Conservation (phyloP, 1,284 basidiomycete species). For the Caloboletus inedulis region DNA sequence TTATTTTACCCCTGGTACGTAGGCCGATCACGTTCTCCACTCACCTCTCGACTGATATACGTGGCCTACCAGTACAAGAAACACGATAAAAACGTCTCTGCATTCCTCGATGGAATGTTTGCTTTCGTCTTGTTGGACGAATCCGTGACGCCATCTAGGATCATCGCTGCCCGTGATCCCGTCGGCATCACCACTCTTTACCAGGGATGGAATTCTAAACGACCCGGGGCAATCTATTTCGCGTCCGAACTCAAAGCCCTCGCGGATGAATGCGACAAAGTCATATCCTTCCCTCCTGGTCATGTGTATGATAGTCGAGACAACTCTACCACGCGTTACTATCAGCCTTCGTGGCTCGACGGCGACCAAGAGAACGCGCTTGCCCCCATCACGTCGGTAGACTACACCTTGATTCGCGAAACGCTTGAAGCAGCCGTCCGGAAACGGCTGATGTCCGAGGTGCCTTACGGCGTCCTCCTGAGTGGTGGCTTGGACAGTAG, state of each 20-base stretch:
- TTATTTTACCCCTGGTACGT: constrained; percentile 86
- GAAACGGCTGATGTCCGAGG: constrained; percentile 98
- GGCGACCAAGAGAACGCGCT: constrained; percentile 61
- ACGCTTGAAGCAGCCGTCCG: constrained; percentile 89
- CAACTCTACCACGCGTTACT: constrained; percentile 78
- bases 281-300: constrained; percentile 96
- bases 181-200: constrained; percentile 99
- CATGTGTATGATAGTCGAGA: constrained; percentile 89
- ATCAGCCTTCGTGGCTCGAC: constrained; percentile 82
- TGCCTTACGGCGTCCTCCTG: constrained; percentile 96
- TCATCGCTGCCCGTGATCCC: constrained; percentile 96
- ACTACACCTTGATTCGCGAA: constrained; percentile 75
- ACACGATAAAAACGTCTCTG: constrained; percentile 73
- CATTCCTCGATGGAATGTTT: constrained; percentile 97
- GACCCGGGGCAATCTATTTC: constrained; percentile 87
- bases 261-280: constrained; percentile 89
- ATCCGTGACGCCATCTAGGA: constrained; percentile 81
- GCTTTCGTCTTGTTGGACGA: constrained; percentile 97
- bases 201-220: constrained; percentile 88
- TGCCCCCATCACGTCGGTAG: constrained; percentile 62
- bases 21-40: constrained; percentile 17
- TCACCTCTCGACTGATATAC: constrained; percentile 4
- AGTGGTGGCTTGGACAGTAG: constrained; percentile 96
- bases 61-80: constrained; percentile 68
- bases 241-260: constrained; percentile 96